Evolutionary conservation across 2,329 filamentous ascomycete species (phyloP), one percentile per base, ranked within the genome.

Genomic region (Cladophialophora chaetospira): DNA sequence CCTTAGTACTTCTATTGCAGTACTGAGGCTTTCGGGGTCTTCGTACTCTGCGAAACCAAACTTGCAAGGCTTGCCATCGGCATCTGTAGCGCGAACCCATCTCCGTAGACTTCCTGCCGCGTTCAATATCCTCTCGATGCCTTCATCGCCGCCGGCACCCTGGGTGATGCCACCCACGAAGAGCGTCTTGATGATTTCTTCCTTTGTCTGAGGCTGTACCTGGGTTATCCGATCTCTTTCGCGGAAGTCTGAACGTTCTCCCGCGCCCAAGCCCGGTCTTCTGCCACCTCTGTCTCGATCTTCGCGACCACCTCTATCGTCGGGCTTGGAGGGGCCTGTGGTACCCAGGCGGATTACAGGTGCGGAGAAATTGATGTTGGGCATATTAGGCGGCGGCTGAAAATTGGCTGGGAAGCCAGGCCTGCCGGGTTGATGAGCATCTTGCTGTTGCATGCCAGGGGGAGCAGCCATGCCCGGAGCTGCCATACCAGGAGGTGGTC

Each of bases 1-100:
- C 70, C 86, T 85, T 66, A 97, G 83, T 55, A 96, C 83, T 71
- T 95, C 91, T 53, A 92, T 85, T 40, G 93, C 94, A 42, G 87
- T 87, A 71, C 88, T 86, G 65, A 99, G 79, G 63, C 91, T 93
- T 72, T 96, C 89, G 21, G 87, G 85, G 71, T 97, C 92, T 62
- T 96, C 93, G 72, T 89, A 99, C 73, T 97, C 89, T 58, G 93
- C 94, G 74, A 99, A 97, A 11, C 93, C 94, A 77, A 97, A 97
- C 62, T 87, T 88, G 73, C 88, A 87, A 54, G 86, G 86, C 74
- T 93, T 94, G 63, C 88, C 85, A 63, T 91, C 86, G n/a, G 88
- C 85, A 71, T 89, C 85, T 15, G 83, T 84, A 29, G 86, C 87
- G 58, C 90, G 80, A 62, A 92, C 91, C 91, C 92, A 99, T 66